phyloP scores from a whole-genome alignment of 192 early-diverging fungal genomes.

The Coemansia sp. region DNA sequence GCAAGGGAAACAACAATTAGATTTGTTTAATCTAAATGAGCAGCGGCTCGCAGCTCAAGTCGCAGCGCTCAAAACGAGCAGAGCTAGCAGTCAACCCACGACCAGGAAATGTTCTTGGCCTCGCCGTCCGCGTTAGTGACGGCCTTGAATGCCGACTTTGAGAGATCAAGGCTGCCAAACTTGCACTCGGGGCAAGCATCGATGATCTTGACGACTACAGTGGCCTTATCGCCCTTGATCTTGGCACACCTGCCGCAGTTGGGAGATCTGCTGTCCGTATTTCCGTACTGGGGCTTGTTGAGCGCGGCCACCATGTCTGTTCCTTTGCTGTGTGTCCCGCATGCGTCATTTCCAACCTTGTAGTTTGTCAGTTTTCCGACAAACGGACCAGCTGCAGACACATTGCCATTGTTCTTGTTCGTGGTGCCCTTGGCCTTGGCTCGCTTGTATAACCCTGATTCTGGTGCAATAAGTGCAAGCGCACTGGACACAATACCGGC shows the following conservation, averaged over 20 bases:
- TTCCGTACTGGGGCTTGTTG: slow-evolving; percentile 51
- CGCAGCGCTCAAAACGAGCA: no score
- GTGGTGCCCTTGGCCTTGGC: background rate
- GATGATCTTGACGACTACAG: slow-evolving; percentile 52
- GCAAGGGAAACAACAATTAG: background rate
- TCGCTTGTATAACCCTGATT: background rate
- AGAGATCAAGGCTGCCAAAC: slow-evolving; percentile 47
- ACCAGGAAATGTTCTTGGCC: slow-evolving; percentile 38
- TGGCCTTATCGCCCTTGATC: slow-evolving; percentile 50
- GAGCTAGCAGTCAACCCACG: slow-evolving; percentile 24
- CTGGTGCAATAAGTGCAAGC: background rate
- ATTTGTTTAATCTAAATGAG: background rate
- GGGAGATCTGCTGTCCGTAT: slow-evolving; percentile 35
- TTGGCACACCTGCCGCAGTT: slow-evolving; percentile 46
- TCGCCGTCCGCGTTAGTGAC: no score
- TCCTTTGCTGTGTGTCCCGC: slow-evolving; percentile 12
- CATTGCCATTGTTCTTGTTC: background rate
- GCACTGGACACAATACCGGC: background rate
- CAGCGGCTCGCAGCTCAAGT: background rate
- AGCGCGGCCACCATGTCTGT: slow-evolving; percentile 39
- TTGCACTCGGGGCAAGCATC: slow-evolving; percentile 55
- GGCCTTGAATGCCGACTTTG: slow-evolving; percentile 53
- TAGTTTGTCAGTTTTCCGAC: slow-evolving; percentile 23
- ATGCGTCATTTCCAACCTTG: slow-evolving; percentile 27
- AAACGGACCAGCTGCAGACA: slow-evolving; percentile 1